A percentile compares a stretch with the other conserved stretches of the same genome.
phyloP scores from a whole-genome alignment of 306 rosid species.

The Purshia tridentata region DNA sequence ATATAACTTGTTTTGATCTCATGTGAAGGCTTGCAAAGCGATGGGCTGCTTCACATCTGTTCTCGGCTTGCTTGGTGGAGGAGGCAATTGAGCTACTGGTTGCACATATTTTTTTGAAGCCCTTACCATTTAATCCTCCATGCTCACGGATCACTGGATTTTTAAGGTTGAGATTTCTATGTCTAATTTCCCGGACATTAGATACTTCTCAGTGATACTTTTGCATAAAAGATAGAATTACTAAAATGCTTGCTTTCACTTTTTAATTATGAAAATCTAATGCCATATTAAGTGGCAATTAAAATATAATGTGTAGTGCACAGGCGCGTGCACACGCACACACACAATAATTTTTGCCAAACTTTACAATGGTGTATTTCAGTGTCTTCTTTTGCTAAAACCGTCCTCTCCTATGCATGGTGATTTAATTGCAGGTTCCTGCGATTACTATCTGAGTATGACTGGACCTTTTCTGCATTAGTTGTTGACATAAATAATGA shows the following conservation, averaged over 20 bases:
- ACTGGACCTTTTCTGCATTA: conserved; percentile 79
- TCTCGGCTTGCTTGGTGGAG: conserved; percentile 87
- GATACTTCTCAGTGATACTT: not conserved
- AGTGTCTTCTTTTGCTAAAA: conserved; percentile 18
- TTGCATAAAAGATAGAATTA: not conserved
- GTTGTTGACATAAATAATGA: conserved; percentile 81
- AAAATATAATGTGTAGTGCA: not conserved
- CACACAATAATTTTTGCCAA: not conserved
- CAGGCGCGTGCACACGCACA: not conserved
- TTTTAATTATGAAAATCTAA: not conserved
- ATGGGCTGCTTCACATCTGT: conserved; percentile 91
- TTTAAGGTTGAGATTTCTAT: conserved; percentile 58
- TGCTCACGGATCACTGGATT: conserved; percentile 86
- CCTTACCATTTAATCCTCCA: conserved; percentile 77
- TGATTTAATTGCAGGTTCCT: conserved; percentile 61
- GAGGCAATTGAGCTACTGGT: conserved; percentile 91
- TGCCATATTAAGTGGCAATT: conserved; percentile 1
- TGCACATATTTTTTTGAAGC: conserved; percentile 72
- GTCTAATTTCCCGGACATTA: conserved; percentile 1
- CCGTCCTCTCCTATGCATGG: conserved; percentile 9
- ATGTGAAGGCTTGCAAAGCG: conserved; percentile 87
- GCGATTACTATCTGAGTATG: conserved; percentile 67
- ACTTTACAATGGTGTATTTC: not conserved
- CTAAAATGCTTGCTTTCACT: conserved; percentile 7
- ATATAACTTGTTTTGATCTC: conserved; percentile 22